phyloP scores from a whole-genome alignment of 2,329 filamentous ascomycete species.

The Chaetomium sp. region DNA sequence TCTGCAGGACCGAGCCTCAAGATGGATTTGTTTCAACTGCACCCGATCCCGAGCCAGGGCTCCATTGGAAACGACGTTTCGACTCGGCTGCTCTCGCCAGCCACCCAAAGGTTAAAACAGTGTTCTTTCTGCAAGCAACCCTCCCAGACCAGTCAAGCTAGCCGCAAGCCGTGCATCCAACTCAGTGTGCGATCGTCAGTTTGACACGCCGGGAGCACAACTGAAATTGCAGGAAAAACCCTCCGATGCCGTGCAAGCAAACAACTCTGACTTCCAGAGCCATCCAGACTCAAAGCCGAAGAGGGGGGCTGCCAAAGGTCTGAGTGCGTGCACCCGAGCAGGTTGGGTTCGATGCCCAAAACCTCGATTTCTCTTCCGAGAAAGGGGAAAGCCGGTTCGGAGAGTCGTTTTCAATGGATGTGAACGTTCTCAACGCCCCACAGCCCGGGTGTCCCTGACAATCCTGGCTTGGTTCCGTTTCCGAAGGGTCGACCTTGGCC shows the following conservation, averaged over 20 bases:
- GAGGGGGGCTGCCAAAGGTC: neutral
- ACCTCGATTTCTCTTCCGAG: neutral
- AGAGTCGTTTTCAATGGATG: neutral
- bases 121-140: neutral
- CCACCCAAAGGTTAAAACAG: neutral
- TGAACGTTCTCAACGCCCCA: neutral
- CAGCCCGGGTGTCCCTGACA: slow-evolving; percentile 12
- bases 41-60: neutral
- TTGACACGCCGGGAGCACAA: neutral
- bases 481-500: neutral
- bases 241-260: neutral
- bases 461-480: slow-evolving; percentile 4
- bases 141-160: neutral
- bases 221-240: slow-evolving; percentile 3
- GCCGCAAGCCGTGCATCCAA: neutral
- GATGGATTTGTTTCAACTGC: slow-evolving; percentile 8
- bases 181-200: slow-evolving; percentile 12
- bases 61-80: slow-evolving; percentile 19
- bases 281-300: neutral
- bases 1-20: slow-evolving; percentile 7
- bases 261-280: neutral
- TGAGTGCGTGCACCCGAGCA: neutral
- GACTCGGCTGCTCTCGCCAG: slow-evolving; percentile 7
- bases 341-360: neutral
- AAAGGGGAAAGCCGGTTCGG: neutral